Percentiles rank a stretch among this genome's conserved stretches.
Conservation (phyloP, 2,329 filamentous ascomycete species). For the Penicillium sp. region DNA sequence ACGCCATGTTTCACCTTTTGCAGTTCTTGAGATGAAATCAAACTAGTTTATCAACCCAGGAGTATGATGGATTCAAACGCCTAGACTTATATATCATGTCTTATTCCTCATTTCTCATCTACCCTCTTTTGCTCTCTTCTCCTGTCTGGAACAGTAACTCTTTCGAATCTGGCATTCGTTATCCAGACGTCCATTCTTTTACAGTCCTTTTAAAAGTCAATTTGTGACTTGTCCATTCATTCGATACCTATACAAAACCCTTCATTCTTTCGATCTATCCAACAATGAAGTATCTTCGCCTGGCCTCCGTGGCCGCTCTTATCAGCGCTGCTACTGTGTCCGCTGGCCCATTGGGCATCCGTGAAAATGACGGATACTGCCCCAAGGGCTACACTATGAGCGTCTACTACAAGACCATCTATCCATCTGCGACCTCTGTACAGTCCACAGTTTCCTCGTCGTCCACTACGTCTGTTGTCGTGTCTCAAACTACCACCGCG, state of each 20-base stretch:
- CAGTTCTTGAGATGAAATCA: background rate
- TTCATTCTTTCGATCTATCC: conserved; percentile 1
- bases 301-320: conserved; percentile 26
- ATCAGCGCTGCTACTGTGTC: conserved; percentile 27
- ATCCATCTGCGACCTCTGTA: conserved; percentile 6
- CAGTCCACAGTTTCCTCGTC: conserved; percentile 16
- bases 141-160: conserved; percentile 25
- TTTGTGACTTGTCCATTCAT: conserved; percentile 1
- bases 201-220: conserved; percentile 1
- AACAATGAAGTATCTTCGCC: conserved; percentile 28
- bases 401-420: conserved; percentile 29
- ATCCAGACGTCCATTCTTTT: conserved; percentile 32
- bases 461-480: conserved; percentile 3
- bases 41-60: background rate
- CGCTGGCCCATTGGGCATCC: conserved; percentile 20
- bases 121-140: conserved; percentile 2
- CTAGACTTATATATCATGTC: conserved; percentile 2
- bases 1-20: conserved; percentile 26
- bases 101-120: background rate
- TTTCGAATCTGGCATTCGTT: conserved; percentile 25
- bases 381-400: conserved; percentile 28
- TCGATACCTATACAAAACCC: background rate
- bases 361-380: conserved; percentile 20
- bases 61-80: background rate
- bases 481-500: conserved; percentile 3